phyloP scores from a whole-genome alignment of 805 yeast genomes.

The Debaryomyces maramus region DNA sequence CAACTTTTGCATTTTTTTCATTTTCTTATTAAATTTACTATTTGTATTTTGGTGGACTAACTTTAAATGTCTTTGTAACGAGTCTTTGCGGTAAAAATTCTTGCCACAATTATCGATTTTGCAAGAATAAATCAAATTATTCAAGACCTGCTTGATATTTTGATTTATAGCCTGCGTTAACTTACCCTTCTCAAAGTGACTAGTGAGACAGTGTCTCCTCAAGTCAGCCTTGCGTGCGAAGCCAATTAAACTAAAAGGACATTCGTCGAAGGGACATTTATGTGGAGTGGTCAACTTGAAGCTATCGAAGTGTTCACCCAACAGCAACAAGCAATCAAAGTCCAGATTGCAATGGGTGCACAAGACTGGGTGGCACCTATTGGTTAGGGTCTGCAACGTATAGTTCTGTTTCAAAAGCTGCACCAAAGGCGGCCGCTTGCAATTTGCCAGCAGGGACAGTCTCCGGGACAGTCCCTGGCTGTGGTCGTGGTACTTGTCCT shows the following conservation, averaged over 20 bases:
- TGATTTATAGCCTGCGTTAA: conserved; percentile 3
- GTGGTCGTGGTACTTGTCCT: no score
- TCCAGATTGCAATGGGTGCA: conserved; percentile 10
- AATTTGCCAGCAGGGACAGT: no score
- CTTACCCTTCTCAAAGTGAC: conserved; percentile 23
- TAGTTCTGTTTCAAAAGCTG: conserved; percentile 1
- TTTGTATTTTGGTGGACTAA: conserved; percentile 46
- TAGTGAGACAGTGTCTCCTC: conserved; percentile 27
- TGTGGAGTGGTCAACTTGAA: conserved; percentile 14
- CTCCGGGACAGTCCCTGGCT: no score
- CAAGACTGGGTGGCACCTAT: background rate
- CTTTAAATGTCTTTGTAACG: conserved; percentile 51
- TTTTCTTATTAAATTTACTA: conserved; percentile 11
- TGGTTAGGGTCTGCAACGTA: background rate
- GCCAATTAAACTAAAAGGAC: conserved; percentile 33
- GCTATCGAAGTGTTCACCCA: conserved; percentile 22
- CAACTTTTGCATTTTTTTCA: conserved; percentile 3
- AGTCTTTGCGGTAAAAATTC: conserved; percentile 52
- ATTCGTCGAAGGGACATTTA: conserved; percentile 28
- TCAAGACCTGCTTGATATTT: conserved; percentile 6
- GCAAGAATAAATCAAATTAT: conserved; percentile 17
- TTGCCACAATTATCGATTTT: conserved; percentile 41
- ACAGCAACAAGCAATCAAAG: conserved; percentile 8
- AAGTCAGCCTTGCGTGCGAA: conserved; percentile 28
- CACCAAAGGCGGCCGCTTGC: no score